Percentiles rank a stretch among this genome's conserved stretches.
These are phyloP conservation scores for Arabidopsis arenosa DNA, from an alignment of 345 rosid genomes.

Conservation along the genomic window DNA sequence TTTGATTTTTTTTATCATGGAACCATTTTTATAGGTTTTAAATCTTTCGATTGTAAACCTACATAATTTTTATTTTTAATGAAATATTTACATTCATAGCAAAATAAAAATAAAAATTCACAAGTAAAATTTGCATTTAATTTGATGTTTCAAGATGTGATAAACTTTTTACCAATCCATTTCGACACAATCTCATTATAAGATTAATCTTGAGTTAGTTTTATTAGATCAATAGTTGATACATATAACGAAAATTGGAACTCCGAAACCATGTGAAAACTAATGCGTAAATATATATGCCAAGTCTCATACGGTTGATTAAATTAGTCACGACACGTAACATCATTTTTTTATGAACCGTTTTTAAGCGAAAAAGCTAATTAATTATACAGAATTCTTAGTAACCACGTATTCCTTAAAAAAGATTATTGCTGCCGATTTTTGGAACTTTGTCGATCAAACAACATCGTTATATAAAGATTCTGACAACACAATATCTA, in stretches of 20 bases:
- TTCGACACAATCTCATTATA: neutral
- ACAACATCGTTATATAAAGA: conserved; percentile 16
- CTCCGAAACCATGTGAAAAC: neutral
- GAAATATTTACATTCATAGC: no score
- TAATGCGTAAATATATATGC: neutral
- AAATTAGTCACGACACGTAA: conserved; percentile 15
- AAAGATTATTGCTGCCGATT: neutral
- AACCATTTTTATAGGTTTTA: no score
- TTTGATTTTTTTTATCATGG: no score
- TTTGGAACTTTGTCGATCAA: neutral
- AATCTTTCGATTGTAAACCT: no score
- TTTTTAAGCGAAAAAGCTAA: neutral
- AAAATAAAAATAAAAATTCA: no score
- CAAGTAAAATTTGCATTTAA: neutral
- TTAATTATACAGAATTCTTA: neutral
- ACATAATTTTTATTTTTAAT: no score
- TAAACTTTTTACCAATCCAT: neutral
- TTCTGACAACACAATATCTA: conserved; percentile 19
- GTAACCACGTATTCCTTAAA: neutral
- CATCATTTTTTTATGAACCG: neutral
- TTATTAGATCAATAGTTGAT: no score
- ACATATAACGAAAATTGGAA: no score
- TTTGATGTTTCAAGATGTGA: neutral
- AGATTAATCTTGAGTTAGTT: neutral
- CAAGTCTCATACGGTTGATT: neutral